Evolutionary conservation across 2,329 filamentous ascomycete species (phyloP), one percentile per base, ranked within the genome.

Genomic region (Calonectria multiphialidica): DNA sequence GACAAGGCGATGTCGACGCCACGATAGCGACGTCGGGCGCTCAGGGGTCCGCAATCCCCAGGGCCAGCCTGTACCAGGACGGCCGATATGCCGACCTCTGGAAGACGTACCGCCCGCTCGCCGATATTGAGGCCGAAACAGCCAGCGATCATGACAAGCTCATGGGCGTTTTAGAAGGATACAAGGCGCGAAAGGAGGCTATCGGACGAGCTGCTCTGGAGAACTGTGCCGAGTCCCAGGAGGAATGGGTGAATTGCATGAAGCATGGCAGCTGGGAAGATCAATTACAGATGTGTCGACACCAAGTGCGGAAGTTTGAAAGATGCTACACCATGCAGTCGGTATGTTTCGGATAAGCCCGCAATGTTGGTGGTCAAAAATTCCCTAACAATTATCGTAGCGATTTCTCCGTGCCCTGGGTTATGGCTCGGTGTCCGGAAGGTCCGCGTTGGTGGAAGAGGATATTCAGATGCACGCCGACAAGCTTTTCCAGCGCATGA

Each of bases 391-490:
- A n/a, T 18, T 7, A 25, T 8, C 13, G 23, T 74, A 95, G 90
- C 93, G 96, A 83, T 96, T 99, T 78, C 86, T 99, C 33, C 95
- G 96, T 83, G 95, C 96, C 1, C 86, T 99, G 21, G 97, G 97
- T 5, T 98, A 98, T 82, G 89, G 97, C 40, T 90, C 91, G 9
- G 91, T 90, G 30, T 87, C 90, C 73, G 90, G 93, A 53, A 90
- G 92, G 25, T 86, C 92, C 10, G 85, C 88, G 0, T 89, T 92
- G 35, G 89, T 94, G 64, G 94, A 98, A 78, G 96, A 98, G 82
- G 91, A 93, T 77, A 95, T 99, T 73, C 97, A 98, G 84, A 95
- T 98, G 93, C 96, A 98, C 83, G 96, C 96, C 71, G 97, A 99
- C 85, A 91, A 91, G 74, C 88, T 99, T 47, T 99, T 95, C 84